Percentiles rank a stretch among this genome's conserved stretches.
These are phyloP conservation scores for Fomitopsis schrenkii DNA, from an alignment of 1,284 basidiomycete species.

Conservation along the genomic window DNA sequence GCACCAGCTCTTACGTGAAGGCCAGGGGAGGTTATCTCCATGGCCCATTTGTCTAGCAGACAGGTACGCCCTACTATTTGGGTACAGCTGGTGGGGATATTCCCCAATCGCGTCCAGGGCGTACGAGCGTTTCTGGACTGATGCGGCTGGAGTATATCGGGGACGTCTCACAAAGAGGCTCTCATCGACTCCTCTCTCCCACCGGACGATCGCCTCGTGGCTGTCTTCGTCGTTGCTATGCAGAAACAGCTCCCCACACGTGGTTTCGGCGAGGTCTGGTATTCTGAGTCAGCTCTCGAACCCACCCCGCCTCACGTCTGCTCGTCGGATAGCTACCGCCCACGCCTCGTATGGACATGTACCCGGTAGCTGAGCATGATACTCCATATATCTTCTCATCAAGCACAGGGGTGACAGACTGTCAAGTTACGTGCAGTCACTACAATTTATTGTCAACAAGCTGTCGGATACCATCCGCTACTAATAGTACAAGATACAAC, in stretches of 20 bases:
- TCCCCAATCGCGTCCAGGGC: neutral
- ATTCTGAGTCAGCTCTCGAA: too few species aligned
- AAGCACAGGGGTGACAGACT: neutral
- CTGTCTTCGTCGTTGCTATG: too few species aligned
- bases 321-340: too few species aligned
- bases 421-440: neutral
- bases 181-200: neutral
- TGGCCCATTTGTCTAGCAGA: too few species aligned
- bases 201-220: too few species aligned
- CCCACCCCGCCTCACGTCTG: too few species aligned
- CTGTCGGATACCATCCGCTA: neutral
- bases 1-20: neutral
- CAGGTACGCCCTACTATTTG: neutral
- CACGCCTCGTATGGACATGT: too few species aligned
- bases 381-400: neutral
- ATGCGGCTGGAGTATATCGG: neutral
- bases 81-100: neutral
- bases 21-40: neutral
- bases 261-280: too few species aligned
- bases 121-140: neutral
- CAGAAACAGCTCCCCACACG: too few species aligned
- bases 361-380: too few species aligned
- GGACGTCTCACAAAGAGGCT: neutral
- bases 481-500: neutral
- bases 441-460: neutral